phyloP scores from a whole-genome alignment of 805 yeast species.

The Metschnikowia continentalis region DNA sequence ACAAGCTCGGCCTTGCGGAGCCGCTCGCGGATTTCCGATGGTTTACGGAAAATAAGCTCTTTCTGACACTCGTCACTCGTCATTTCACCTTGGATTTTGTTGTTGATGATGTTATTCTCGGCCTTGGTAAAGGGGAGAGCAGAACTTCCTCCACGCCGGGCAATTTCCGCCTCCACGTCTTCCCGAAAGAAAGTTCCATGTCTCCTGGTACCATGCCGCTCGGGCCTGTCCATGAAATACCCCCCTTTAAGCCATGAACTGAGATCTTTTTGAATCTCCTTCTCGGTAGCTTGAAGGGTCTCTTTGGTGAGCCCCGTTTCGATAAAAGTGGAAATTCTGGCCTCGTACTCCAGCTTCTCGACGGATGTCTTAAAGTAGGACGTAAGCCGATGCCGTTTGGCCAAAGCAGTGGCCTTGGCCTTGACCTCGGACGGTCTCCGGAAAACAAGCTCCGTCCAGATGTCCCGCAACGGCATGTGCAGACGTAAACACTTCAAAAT shows the following conservation, averaged over 20 bases:
- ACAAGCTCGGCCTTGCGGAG: constrained; percentile 23
- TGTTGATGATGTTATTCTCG: constrained; percentile 22
- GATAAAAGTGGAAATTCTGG: constrained; percentile 11
- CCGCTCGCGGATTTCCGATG: constrained; percentile 19
- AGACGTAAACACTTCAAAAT: constrained; percentile 8
- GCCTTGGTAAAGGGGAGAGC: constrained; percentile 22
- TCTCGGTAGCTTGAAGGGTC: constrained; percentile 16
- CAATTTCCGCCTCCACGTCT: constrained; percentile 12
- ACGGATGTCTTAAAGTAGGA: constrained; percentile 1
- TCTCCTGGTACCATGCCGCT: background rate
- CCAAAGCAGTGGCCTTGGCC: constrained; percentile 4
- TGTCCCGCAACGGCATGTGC: constrained; percentile 5
- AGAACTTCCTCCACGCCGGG: constrained; percentile 12
- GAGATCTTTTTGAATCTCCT: background rate
- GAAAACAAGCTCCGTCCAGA: constrained; percentile 10
- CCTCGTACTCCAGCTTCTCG: constrained; percentile 9
- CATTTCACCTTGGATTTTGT: constrained; percentile 12
- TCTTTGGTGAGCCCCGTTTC: constrained; percentile 18
- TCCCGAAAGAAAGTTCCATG: background rate
- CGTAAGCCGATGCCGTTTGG: constrained; percentile 2
- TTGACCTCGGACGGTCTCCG: constrained; percentile 11
- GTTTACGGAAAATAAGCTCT: constrained; percentile 25
- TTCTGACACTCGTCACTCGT: constrained; percentile 13
- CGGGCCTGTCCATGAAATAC: background rate
- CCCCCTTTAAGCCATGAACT: background rate